Evolutionary conservation across 352 stramenopile species (phyloP), one percentile per base, ranked within the genome.

Genomic region (Phytopythium ostracodes): DNA sequence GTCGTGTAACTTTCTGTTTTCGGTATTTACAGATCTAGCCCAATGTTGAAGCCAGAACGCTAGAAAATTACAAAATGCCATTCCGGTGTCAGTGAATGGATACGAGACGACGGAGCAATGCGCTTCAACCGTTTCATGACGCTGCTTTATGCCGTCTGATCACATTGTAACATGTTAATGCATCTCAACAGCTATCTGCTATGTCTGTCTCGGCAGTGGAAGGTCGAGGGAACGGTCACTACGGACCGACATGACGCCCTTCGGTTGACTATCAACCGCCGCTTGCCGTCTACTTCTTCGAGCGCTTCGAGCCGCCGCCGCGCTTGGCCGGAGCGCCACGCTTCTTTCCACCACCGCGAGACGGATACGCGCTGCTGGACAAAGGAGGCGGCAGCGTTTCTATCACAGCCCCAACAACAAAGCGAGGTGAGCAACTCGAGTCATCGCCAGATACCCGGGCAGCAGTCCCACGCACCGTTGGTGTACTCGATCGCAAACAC

Each of bases 401-500:
- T 88, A 43, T 22, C 58, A 24, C 40, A 43, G 1, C 55, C 20
- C 36, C 14, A 58, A 2, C 66, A 59, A 22, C 27, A 18, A 17
- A 6, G 64, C 38, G 4, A 7, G 35, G 61, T 47, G 36, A 52
- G 20, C 29, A 46, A 54, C 20, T 17, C 15, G 46, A 51, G 56
- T 43, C 54, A 20, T 65, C 51, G 31, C 46, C 4, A 7, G 35
- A 8, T 17, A 36, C 24, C 29, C 29, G 29, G 29, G 7, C 29
- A 60, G 2, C 15, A 27, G 31, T 12, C 9, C n/a, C 9, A 56
- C 77, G 59, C 73, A 92, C 80, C 73, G 47, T 91, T 61, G 4
- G 84, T 91, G 54, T 84, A 91, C 68, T 93, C 84, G 59, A 93
- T 65, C 11, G 75, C 81, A 56, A 93, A 91, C 33, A 90, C 72